Percentiles rank a stretch among this genome's conserved stretches.
Evolutionary conservation across 305 asterid genomes (phyloP).

Genomic region (Striga hermonthica): DNA sequence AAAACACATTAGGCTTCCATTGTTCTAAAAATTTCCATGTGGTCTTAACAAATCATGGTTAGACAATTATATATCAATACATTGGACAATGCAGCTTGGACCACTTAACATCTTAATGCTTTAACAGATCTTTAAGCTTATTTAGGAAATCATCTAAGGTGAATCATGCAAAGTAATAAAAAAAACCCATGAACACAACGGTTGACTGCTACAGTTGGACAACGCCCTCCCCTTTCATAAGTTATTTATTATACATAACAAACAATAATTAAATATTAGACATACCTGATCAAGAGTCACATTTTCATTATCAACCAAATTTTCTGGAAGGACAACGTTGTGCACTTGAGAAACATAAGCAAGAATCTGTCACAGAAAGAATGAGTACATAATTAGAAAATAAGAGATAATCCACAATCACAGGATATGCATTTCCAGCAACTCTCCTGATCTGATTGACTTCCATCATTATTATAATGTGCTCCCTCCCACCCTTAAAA

Average conservation of each 20-base stretch:
- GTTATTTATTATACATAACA: conserved; percentile 16
- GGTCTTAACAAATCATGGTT: conserved; percentile 19
- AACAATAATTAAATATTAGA: conserved; percentile 7
- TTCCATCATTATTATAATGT: conserved; percentile 7
- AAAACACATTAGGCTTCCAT: not conserved
- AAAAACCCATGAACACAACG: conserved; percentile 12
- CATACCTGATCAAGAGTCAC: conserved; percentile 75
- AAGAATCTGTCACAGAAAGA: conserved; percentile 60
- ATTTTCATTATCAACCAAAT: conserved; percentile 62
- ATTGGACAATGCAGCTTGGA: not conserved
- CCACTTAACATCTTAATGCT: conserved; percentile 19
- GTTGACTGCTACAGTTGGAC: conserved; percentile 12
- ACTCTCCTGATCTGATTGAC: conserved; percentile 5
- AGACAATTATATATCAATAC: conserved; percentile 16
- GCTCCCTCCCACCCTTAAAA: conserved; percentile 13
- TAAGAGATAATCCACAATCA: conserved; percentile 23
- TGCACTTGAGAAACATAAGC: conserved; percentile 98
- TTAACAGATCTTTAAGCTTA: conserved; percentile 14
- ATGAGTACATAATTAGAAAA: conserved; percentile 27
- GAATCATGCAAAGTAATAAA: conserved; percentile 21
- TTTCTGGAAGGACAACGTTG: conserved; percentile 77
- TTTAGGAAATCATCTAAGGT: conserved; percentile 5
- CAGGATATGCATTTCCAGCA: conserved; percentile 17
- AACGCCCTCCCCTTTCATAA: conserved; percentile 14
- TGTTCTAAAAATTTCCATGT: not conserved